These are phyloP conservation scores for Jackrogersella multiformis DNA, from an alignment of 495 filamentous ascomycete genomes.

Conservation along the genomic window DNA sequence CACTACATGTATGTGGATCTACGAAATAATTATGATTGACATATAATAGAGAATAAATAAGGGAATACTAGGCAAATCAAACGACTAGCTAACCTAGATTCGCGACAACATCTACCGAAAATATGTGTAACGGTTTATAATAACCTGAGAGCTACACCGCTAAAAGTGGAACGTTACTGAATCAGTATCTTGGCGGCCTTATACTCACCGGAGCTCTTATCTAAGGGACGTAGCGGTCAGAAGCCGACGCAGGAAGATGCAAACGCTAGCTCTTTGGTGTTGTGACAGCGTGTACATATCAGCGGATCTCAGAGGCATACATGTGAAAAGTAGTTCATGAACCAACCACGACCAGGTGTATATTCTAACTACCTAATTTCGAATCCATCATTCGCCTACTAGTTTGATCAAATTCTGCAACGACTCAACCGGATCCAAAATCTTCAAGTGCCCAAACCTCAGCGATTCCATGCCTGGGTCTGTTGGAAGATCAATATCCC, in stretches of 20 bases:
- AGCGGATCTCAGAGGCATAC: not conserved
- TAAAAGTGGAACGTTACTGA: not conserved
- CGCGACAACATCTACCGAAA: not conserved
- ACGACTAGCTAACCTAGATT: too few species aligned
- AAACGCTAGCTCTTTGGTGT: not conserved
- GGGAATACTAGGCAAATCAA: not conserved
- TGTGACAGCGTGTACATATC: not conserved
- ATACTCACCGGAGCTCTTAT: not conserved
- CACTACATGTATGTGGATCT: too few species aligned
- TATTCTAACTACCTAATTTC: too few species aligned
- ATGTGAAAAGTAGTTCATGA: not conserved
- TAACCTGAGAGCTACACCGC: not conserved
- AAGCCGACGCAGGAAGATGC: not conserved
- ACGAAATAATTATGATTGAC: not conserved
- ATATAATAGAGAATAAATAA: not conserved
- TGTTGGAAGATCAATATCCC: slow-evolving; percentile 34
- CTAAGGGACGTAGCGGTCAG: not conserved
- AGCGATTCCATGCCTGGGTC: slow-evolving; percentile 38
- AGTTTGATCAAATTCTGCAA: slow-evolving; percentile 8
- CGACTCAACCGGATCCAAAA: not conserved
- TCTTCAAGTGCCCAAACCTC: slow-evolving; percentile 29
- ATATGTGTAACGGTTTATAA: not conserved
- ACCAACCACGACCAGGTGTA: not conserved
- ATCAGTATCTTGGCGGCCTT: not conserved
- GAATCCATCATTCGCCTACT: not conserved